These are phyloP conservation scores for Osmozyma mogii DNA, from an alignment of 805 yeast genomes.

Conservation along the genomic window DNA sequence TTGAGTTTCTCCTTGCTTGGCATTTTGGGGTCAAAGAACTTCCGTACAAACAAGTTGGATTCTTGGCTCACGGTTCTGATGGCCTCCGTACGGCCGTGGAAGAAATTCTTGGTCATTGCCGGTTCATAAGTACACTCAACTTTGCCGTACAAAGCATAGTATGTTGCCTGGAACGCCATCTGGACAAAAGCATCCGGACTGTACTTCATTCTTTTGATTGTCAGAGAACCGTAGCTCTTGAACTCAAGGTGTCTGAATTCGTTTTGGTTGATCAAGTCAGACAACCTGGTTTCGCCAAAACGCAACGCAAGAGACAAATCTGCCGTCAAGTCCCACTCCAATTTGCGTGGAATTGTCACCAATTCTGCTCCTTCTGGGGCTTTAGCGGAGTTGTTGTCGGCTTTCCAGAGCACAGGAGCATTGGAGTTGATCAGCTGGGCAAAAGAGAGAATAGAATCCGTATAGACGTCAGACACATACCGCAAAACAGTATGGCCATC, in stretches of 20 bases:
- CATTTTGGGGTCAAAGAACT: slow-evolving; percentile 64
- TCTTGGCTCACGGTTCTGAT: slow-evolving; percentile 77
- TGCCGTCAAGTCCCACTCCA: slow-evolving; percentile 78
- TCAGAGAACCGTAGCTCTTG: slow-evolving; percentile 61
- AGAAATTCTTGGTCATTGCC: slow-evolving; percentile 84
- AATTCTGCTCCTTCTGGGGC: slow-evolving; percentile 31
- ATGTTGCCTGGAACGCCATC: slow-evolving; percentile 89
- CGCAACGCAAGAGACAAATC: slow-evolving; percentile 73
- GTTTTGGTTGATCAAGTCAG: slow-evolving; percentile 83
- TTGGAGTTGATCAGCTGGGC: slow-evolving; percentile 75
- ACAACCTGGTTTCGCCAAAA: slow-evolving; percentile 83
- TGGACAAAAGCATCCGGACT: slow-evolving; percentile 94
- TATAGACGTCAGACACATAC: slow-evolving; percentile 82
- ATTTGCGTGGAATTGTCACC: slow-evolving; percentile 70
- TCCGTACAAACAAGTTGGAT: slow-evolving; percentile 74
- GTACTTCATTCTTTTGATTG: slow-evolving; percentile 75
- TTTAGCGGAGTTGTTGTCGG: slow-evolving; percentile 3
- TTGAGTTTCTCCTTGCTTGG: slow-evolving; percentile 52
- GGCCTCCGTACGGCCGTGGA: slow-evolving; percentile 92
- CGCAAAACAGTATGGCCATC: slow-evolving; percentile 92
- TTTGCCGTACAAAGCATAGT: slow-evolving; percentile 85
- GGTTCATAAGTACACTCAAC: slow-evolving; percentile 95
- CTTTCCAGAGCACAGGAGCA: slow-evolving; percentile 64
- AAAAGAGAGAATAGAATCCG: slow-evolving; percentile 82
- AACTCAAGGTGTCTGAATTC: slow-evolving; percentile 80